These are phyloP conservation scores for Aspergillus avenaceus DNA, from an alignment of 495 filamentous ascomycete genomes.

Conservation along the genomic window DNA sequence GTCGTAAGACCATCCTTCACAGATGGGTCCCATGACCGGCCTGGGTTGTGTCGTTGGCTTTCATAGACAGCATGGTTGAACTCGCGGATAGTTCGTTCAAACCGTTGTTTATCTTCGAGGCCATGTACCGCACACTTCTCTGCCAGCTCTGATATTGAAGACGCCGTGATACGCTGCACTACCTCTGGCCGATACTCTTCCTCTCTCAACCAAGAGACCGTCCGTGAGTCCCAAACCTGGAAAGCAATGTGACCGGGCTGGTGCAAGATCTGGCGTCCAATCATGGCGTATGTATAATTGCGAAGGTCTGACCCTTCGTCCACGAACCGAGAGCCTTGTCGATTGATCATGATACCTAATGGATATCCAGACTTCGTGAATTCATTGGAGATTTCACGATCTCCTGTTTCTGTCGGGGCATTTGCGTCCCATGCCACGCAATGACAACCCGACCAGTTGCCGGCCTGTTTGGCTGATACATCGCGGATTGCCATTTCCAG, in stretches of 20 bases:
- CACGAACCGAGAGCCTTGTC: slow-evolving; percentile 53
- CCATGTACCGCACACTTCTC: slow-evolving; percentile 39
- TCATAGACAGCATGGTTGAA: slow-evolving; percentile 50
- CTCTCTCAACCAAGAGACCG: slow-evolving; percentile 40
- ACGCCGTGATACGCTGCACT: slow-evolving; percentile 44
- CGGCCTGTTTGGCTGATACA: slow-evolving; percentile 41
- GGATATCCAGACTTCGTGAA: slow-evolving; percentile 67
- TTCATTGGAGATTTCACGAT: slow-evolving; percentile 53
- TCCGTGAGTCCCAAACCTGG: slow-evolving; percentile 57
- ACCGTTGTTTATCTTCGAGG: slow-evolving; percentile 32
- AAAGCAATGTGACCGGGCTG: slow-evolving; percentile 55
- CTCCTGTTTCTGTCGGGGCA: slow-evolving; percentile 44
- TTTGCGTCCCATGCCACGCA: slow-evolving; percentile 60
- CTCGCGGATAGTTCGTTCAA: slow-evolving; percentile 43
- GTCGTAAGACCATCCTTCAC: slow-evolving; percentile 55
- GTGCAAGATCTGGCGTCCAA: slow-evolving; percentile 51
- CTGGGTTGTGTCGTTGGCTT: slow-evolving; percentile 32
- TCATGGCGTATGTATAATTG: slow-evolving; percentile 62
- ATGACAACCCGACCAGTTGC: slow-evolving; percentile 61
- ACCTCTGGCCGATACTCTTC: slow-evolving; percentile 58
- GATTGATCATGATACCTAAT: slow-evolving; percentile 59
- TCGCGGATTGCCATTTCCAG: slow-evolving; percentile 48
- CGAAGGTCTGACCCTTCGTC: slow-evolving; percentile 60
- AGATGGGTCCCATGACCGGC: slow-evolving; percentile 47
- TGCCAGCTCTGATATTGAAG: slow-evolving; percentile 50